Evolutionary conservation across 495 filamentous ascomycete genomes (phyloP), one percentile per base, ranked within the genome.

Genomic region (Tuber borchii): DNA sequence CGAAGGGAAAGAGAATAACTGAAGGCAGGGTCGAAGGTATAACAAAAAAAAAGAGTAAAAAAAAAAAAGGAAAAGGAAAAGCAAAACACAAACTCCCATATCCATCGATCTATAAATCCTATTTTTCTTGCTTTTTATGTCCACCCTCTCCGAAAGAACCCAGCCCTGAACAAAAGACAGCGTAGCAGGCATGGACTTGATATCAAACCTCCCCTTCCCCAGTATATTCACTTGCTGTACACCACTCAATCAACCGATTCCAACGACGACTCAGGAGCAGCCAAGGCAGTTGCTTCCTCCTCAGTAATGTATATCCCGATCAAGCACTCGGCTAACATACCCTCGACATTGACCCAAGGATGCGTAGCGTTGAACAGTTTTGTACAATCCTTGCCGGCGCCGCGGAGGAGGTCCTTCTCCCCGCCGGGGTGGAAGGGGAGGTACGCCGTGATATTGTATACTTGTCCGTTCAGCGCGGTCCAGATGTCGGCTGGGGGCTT

Each of bases 311-410:
- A 85, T 44, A 97, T 90, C 1, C 95, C 95, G 6, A 99, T 87
- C 77, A 97, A 80, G 84, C 95, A 97, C 80, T 91, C 89, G 39
- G 90, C 89, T 73, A 99, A 84, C 89, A 99, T 97, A 6, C 91
- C 92, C 86, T 98, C 96, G 87, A 93, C 97, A 81, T 97, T 99
- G 16, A 99, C 95, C 95, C 96, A 99, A 26, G 95, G 93, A 86
- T 99, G 95, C 37, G 94, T 88, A 86, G 97, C 93, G 77, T 91
- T 90, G 84, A 99, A 98, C 81, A 99, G 79, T 85, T 90, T 90
- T 9, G 87, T 90, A 48, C 90, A 93, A 81, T 94, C 91, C 77
- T 89, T 87, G 26, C 93, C 95, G 2, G 94, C 95, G 22, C 87
- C 91, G 37, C 91, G 87, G 83, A 97, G 86, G 80, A 98, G 81